Base-by-base conservation (phyloP, 441 rosid genomes). In the Pelargonium citronellum region DNA sequence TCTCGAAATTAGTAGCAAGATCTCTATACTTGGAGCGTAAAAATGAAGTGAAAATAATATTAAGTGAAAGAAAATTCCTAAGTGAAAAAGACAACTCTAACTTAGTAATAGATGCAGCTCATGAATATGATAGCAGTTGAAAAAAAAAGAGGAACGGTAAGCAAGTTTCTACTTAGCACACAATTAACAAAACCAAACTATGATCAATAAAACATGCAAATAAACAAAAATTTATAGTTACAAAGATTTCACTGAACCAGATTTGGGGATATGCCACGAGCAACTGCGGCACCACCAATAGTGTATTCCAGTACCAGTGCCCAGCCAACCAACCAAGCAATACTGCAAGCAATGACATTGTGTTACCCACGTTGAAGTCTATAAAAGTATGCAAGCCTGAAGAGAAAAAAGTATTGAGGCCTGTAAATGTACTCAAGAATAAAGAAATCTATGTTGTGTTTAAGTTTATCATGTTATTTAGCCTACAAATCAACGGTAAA, bases 281-380 rank as follows among this genome's bases (percentile, higher is more conserved):
- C 99, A 78, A 95, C 96, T 8, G 97, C 94, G 5, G 99, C 80
- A 17, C 99, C 99, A 72, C 99, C 96, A 64, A 95, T 89, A 4
- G 99, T 89, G 75, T 95, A 95, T 81, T 95, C 99, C 75, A 95
- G 81, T 73, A 95, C 82, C 37, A 95, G 79, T 20, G 92, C 97
- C 99, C 99, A 95, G 70, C 97, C 99, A 67, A 91, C 82, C 82
- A 95, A 74, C 99, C 99, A 95, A 12, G 99, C 99, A 61, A 89
- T 89, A 24, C 99, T 91, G 83, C 2, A 51, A 65, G n/a, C n/a
- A 58, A 58, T 10, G 34, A 20, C 4, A 58, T 19, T 20, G 3
- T 58, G 13, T 58, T 22, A 58, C 3, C 34, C 19, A 19, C 5
- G 6, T 61, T 67, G 37, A 20, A 24, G 78, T 41, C 1, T 12